Evolutionary conservation across 345 rosid species (phyloP), one percentile per base, ranked within the genome.

Genomic region (Camelina laxa): DNA sequence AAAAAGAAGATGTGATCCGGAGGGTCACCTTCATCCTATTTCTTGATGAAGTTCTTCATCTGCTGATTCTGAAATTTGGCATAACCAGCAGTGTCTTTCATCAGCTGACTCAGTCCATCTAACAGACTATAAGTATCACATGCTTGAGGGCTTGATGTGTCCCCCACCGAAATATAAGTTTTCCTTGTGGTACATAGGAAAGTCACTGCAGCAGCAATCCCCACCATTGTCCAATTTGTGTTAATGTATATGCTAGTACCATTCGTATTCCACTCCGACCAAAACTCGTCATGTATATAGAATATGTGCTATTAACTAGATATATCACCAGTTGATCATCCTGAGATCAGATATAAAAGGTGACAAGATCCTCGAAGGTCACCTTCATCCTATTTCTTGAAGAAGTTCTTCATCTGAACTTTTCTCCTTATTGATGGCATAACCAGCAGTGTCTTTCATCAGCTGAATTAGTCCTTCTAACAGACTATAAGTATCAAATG

Each of bases 121-220:
- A 92, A 73, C 54, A 86, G 60, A 21, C 78, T 65, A 69, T 80
- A 88, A 24, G 89, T 76, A 67, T 83, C 81, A 44, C 61, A 58
- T 14, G 80, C 77, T 48, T 50, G 75, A 67, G 76, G 77, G 57
- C 76, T 85, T 55, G 90, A 85, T 20, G 87, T 81, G 65, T 86
- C 91, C 22, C 82, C 93, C 12, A 80, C 97, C n/a, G 82, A 76
- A 75, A 92, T n/a, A n/a, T n/a, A n/a, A n/a, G n/a, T n/a, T n/a
- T n/a, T n/a, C n/a, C n/a, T n/a, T n/a, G n/a, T n/a, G n/a, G n/a
- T n/a, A n/a, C n/a, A n/a, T n/a, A n/a, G 24, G 24, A 22, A 22
- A 22, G 24, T 22, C 24, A 22, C 24, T 22, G 24, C 24, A 22
- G 24, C 24, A 22, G 24, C 24, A 22, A 74, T n/a, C 45, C 54